A percentile compares a stretch with the other conserved stretches of the same genome.
These are phyloP conservation scores for Suhomyces choctaworum DNA, from an alignment of 1,139 yeast species.

Conservation along the genomic window DNA sequence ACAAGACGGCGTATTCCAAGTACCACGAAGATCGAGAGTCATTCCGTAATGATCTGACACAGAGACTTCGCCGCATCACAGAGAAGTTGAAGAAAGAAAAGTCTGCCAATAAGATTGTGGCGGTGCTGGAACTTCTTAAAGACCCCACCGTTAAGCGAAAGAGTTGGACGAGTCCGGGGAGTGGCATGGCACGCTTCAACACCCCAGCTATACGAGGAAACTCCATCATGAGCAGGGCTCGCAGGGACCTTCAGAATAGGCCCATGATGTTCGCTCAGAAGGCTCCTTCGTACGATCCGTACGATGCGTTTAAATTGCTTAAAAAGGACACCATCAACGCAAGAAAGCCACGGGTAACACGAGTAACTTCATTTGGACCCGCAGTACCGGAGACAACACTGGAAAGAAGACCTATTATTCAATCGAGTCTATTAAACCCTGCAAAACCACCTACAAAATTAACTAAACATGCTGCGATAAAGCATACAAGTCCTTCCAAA, in stretches of 20 bases:
- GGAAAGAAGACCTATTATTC: no score
- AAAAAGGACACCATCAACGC: constrained; percentile 8
- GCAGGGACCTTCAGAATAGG: constrained; percentile 34
- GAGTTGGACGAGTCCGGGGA: constrained; percentile 3
- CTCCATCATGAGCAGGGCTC: constrained; percentile 40
- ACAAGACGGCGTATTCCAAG: constrained; percentile 41
- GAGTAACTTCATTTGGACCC: constrained; percentile 2
- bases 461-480: not conserved
- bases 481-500: not conserved
- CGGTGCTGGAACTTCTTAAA: constrained; percentile 37
- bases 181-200: constrained; percentile 11
- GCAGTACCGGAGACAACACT: no score
- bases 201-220: constrained; percentile 14
- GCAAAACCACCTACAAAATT: not conserved
- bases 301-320: constrained; percentile 22
- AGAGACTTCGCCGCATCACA: constrained; percentile 47
- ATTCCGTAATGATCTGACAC: constrained; percentile 52
- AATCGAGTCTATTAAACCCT: no score
- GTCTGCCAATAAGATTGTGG: constrained; percentile 46
- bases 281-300: constrained; percentile 25
- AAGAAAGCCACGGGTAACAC: constrained; percentile 2
- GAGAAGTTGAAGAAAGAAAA: constrained; percentile 44
- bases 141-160: constrained; percentile 42
- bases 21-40: constrained; percentile 46
- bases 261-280: constrained; percentile 34